phyloP scores from a whole-genome alignment of 2,329 filamentous ascomycete genomes.

The Shiraia bambusicola region DNA sequence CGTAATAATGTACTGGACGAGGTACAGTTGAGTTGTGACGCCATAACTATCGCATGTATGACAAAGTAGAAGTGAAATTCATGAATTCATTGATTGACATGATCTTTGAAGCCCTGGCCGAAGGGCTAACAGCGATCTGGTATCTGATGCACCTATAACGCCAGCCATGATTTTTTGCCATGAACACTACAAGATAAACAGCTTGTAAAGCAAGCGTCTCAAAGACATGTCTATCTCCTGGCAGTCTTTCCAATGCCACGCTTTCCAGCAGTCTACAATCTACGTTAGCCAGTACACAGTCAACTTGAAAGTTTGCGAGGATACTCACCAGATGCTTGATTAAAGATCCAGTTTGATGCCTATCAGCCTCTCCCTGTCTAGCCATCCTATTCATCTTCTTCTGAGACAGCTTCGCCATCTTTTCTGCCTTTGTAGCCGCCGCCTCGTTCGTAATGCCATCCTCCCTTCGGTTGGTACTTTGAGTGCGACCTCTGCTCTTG shows the following conservation, averaged over 20 bases:
- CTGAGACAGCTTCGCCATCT: slow-evolving; percentile 84
- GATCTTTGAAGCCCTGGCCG: slow-evolving; percentile 24
- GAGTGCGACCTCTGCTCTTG: slow-evolving; percentile 69
- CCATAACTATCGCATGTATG: no score
- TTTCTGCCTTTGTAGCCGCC: slow-evolving; percentile 76
- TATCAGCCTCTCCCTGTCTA: slow-evolving; percentile 92
- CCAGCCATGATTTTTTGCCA: slow-evolving; percentile 30
- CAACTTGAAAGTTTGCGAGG: neutral
- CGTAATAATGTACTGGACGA: no score
- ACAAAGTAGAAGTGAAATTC: neutral
- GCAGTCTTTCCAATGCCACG: slow-evolving; percentile 88
- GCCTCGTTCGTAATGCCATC: slow-evolving; percentile 73
- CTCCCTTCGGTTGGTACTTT: slow-evolving; percentile 68
- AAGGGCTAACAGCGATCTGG: slow-evolving; percentile 22
- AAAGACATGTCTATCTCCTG: slow-evolving; percentile 45
- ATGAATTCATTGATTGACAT: slow-evolving; percentile 5
- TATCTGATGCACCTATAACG: slow-evolving; percentile 38
- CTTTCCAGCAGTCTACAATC: slow-evolving; percentile 75
- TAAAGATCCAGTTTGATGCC: slow-evolving; percentile 78
- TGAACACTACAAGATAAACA: slow-evolving; percentile 12
- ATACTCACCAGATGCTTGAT: slow-evolving; percentile 85
- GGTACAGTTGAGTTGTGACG: no score
- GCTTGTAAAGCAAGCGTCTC: slow-evolving; percentile 11
- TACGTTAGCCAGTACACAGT: slow-evolving; percentile 14
- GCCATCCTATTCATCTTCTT: slow-evolving; percentile 99